Percentiles rank a stretch among this genome's conserved stretches.
phyloP scores from a whole-genome alignment of 306 rosid species.

The Cyclanthera cordifolia region DNA sequence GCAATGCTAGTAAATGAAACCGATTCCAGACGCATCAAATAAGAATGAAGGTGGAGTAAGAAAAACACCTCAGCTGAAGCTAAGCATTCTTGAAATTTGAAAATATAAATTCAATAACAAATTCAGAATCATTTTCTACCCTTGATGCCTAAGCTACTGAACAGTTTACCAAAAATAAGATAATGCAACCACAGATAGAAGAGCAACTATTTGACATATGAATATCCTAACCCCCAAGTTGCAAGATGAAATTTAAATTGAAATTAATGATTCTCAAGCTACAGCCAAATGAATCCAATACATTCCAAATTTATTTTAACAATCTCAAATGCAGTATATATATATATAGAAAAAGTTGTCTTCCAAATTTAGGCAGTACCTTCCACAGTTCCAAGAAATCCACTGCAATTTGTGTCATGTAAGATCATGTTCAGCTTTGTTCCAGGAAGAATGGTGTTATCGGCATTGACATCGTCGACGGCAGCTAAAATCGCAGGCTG shows the following conservation, averaged over 20 bases:
- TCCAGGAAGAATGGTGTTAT: slow-evolving; percentile 6
- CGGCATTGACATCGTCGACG: slow-evolving; percentile 14
- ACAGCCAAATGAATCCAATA: not conserved
- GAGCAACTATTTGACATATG: not conserved
- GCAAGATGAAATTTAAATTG: not conserved
- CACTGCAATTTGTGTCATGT: slow-evolving; percentile 18
- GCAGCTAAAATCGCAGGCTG: slow-evolving; percentile 14
- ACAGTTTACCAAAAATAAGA: not conserved
- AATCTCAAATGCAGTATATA: not conserved
- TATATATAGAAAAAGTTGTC: not conserved
- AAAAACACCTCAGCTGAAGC: not conserved
- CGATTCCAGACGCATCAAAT: not conserved
- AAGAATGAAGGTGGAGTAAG: not conserved
- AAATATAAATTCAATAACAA: not conserved
- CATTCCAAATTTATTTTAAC: not conserved
- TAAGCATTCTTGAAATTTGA: not conserved
- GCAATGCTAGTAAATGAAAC: not conserved
- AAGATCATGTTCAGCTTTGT: slow-evolving; percentile 7
- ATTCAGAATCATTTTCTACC: not conserved
- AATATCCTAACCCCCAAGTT: not conserved
- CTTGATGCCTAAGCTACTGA: not conserved
- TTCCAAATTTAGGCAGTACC: slow-evolving; percentile 1
- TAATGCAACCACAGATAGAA: not conserved
- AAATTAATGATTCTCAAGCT: not conserved
- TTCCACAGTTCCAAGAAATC: slow-evolving; percentile 18